These are phyloP conservation scores for Penicillium dipodomyicola DNA, from an alignment of 495 filamentous ascomycete genomes.

Conservation along the genomic window DNA sequence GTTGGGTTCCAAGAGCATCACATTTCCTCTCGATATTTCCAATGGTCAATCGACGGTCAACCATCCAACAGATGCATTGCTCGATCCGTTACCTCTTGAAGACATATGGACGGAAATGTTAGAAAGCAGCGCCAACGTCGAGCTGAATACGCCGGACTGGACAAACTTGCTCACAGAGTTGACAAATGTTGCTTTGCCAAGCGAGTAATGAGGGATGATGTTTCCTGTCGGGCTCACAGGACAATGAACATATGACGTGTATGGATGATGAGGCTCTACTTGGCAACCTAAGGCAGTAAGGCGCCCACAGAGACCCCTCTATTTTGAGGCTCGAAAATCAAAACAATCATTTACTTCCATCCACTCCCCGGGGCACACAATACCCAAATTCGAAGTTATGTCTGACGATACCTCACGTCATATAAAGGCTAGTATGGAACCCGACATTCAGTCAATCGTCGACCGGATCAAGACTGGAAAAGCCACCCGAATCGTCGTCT, in stretches of 20 bases:
- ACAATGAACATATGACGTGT: neutral
- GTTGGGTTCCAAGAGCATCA: neutral
- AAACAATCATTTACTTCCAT: neutral
- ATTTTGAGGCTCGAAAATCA: neutral
- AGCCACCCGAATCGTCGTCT: slow-evolving; percentile 24
- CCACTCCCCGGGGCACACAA: neutral
- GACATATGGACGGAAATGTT: slow-evolving; percentile 40
- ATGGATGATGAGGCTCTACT: slow-evolving; percentile 6
- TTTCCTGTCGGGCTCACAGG: neutral
- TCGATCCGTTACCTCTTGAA: slow-evolving; percentile 22
- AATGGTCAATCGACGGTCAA: neutral
- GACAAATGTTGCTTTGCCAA: slow-evolving; percentile 21
- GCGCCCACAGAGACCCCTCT: neutral
- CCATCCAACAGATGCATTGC: neutral
- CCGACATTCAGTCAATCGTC: slow-evolving; percentile 17
- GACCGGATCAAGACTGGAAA: slow-evolving; percentile 19
- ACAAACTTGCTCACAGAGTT: slow-evolving; percentile 35
- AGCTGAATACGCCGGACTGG: slow-evolving; percentile 31
- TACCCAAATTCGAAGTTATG: neutral
- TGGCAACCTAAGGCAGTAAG: neutral
- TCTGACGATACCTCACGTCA: neutral
- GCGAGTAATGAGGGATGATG: slow-evolving; percentile 4
- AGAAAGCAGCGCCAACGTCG: slow-evolving; percentile 28
- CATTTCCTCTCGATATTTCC: neutral
- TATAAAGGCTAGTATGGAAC: neutral